Evolutionary conservation across 1,284 basidiomycete species (phyloP), one percentile per base, ranked within the genome.

Genomic region (Sporisorium scitamineum): DNA sequence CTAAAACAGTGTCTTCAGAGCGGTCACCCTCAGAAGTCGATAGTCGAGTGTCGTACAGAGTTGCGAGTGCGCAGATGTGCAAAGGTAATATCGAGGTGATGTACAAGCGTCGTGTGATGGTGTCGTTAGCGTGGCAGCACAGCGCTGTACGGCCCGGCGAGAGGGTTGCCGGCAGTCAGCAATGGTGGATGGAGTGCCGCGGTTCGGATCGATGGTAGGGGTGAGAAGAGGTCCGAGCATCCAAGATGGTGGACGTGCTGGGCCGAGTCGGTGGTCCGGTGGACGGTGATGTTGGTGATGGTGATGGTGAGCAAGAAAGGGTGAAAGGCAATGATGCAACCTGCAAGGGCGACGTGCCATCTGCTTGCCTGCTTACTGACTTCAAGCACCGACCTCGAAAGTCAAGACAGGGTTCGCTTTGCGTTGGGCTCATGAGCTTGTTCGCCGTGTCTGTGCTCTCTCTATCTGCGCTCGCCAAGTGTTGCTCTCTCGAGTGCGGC

Each of bases 311-410:
- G 10, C 22, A 41, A 34, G 6, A 20, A 45, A 45, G 29, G 20
- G 11, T 22, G 42, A 8, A n/a, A 29, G 1, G 20, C 54, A 31
- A 26, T 39, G 3, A 39, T 47, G 54, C 54, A 48, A 37, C 7
- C 29, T 56, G 54, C 54, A 48, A 45, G 41, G 10, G 27, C 37
- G 26, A 39, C 14, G 20, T n/a, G 27, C n/a, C 37, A 54, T 54
- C 10, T 54, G 54, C 54, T 45, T 22, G 37, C 54, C 22, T 44
- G 50, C 8, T 32, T 39, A 18, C 5, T 8, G 9, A 29, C 31
- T 22, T 27, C 47, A 27, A 48, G 47, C 44, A 5, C n/a, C 16
- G 27, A 29, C 31, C 18, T 32, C 29, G 50, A 51, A 39, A 26
- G 51, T 29, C 47, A 39, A 18, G 27, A 14, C 47, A 48, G 5